A percentile compares a stretch with the other conserved stretches of the same genome.
Conservation (phyloP, 371 early-diverging fungal species). For the Nematocida ausubeli region DNA sequence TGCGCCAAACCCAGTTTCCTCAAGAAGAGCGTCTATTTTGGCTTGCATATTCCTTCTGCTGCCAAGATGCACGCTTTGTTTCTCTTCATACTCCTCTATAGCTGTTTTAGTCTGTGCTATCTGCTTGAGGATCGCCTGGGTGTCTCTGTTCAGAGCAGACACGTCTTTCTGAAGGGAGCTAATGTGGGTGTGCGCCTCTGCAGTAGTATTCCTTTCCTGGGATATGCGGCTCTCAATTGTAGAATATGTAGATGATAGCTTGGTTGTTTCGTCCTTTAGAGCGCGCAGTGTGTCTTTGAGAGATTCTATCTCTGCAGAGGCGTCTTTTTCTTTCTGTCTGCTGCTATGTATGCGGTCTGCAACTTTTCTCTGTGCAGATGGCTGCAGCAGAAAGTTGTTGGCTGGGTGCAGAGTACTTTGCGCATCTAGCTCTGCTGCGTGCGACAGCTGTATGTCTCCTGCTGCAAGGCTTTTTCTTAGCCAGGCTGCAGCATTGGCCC, state of each 20-base stretch:
- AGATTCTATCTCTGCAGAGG: not conserved
- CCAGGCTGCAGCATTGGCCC: not conserved
- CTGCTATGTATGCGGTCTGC: not conserved
- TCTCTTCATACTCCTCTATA: not conserved
- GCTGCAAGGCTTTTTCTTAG: not conserved
- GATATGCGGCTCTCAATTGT: not conserved
- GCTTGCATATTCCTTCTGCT: too few relatives aligned
- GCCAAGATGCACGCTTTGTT: too few relatives aligned
- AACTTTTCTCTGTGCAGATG: not conserved
- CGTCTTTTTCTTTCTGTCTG: not conserved
- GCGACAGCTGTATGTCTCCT: not conserved
- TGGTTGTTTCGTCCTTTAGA: not conserved
- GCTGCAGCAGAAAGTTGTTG: not conserved
- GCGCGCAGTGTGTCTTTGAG: not conserved
- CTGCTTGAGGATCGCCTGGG: not conserved
- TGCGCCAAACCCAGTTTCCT: too few relatives aligned
- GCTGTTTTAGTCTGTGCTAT: not conserved
- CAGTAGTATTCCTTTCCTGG: not conserved
- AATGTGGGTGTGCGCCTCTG: not conserved
- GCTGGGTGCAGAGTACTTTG: not conserved
- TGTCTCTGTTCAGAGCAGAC: not conserved
- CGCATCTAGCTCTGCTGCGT: not conserved
- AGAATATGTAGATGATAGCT: not conserved
- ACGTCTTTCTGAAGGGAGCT: not conserved
- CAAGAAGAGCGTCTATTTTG: too few relatives aligned